Conservation (phyloP, 768 basidiomycete species). For the Kwoniella dejecticola region DNA sequence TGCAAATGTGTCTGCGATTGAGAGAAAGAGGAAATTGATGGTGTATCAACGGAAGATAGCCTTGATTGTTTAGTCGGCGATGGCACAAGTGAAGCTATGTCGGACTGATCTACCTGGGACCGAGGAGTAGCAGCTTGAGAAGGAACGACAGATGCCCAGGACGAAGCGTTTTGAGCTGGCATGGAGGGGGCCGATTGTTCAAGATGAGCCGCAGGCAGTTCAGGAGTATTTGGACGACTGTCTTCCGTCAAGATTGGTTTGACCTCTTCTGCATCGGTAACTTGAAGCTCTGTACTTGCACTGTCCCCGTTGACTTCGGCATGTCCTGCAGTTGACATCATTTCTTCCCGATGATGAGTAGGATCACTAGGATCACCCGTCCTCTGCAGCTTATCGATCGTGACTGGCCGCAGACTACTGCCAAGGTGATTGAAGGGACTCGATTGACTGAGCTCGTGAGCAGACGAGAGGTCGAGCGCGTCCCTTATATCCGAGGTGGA, state of each 20-base stretch:
- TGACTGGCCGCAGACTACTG: no score
- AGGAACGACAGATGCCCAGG: neutral
- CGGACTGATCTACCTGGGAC: neutral
- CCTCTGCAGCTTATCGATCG: no score
- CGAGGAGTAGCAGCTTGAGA: no score
- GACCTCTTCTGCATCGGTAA: neutral
- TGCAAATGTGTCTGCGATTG: neutral
- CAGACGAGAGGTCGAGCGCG: no score
- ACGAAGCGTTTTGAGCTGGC: neutral
- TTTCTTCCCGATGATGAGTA: no score
- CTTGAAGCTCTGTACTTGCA: neutral
- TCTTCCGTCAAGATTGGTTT: neutral
- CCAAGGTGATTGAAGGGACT: no score
- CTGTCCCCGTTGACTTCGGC: no score
- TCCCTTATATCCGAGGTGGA: no score
- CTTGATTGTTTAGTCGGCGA: neutral
- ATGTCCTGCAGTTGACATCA: no score
- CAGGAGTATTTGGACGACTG: neutral
- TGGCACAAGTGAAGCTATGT: neutral
- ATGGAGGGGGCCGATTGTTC: neutral
- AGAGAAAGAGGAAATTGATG: neutral
- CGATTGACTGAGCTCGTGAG: no score
- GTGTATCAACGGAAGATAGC: neutral
- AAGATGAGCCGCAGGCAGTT: neutral
- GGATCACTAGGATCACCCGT: no score